Conservation (phyloP, 176 grass and related monocot species). For the Tillandsia fasciculata region DNA sequence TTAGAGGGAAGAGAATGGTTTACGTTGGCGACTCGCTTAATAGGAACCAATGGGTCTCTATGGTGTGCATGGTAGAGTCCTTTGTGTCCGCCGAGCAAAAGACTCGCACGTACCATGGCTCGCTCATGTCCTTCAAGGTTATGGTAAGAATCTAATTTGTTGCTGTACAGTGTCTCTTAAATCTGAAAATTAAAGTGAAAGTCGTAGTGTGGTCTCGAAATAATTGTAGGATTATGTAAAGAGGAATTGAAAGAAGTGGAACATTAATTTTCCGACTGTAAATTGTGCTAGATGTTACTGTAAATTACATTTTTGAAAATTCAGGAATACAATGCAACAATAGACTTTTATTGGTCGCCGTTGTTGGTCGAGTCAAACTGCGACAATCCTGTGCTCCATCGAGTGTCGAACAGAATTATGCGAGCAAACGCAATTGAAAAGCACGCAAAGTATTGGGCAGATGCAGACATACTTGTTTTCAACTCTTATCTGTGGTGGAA, state of each 20-base stretch:
- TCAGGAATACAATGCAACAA: slow-evolving; percentile 19
- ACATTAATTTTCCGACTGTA: no score
- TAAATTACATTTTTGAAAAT: neutral
- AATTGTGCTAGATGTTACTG: no score
- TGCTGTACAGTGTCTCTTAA: neutral
- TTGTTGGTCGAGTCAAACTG: slow-evolving; percentile 11
- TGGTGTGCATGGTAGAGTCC: slow-evolving; percentile 20
- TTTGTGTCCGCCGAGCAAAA: neutral
- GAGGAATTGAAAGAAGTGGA: neutral
- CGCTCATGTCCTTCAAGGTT: slow-evolving; percentile 14
- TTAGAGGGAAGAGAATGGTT: slow-evolving; percentile 17
- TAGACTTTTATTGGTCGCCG: slow-evolving; percentile 25
- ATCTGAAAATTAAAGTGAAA: neutral
- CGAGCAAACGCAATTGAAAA: slow-evolving; percentile 4
- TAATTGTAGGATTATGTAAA: no score
- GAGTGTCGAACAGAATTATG: slow-evolving; percentile 3
- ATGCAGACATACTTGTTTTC: slow-evolving; percentile 14
- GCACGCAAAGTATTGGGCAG: slow-evolving; percentile 4
- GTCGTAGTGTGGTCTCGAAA: no score
- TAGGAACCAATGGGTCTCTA: slow-evolving; percentile 26
- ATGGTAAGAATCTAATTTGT: neutral
- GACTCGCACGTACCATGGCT: slow-evolving; percentile 5
- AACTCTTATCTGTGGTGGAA: slow-evolving; percentile 29
- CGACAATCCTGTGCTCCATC: slow-evolving; percentile 9
- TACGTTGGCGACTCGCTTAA: slow-evolving; percentile 20